Evolutionary conservation across 129 eudicot species (phyloP).

Genomic region (sunflower (Helianthus annuus)): DNA sequence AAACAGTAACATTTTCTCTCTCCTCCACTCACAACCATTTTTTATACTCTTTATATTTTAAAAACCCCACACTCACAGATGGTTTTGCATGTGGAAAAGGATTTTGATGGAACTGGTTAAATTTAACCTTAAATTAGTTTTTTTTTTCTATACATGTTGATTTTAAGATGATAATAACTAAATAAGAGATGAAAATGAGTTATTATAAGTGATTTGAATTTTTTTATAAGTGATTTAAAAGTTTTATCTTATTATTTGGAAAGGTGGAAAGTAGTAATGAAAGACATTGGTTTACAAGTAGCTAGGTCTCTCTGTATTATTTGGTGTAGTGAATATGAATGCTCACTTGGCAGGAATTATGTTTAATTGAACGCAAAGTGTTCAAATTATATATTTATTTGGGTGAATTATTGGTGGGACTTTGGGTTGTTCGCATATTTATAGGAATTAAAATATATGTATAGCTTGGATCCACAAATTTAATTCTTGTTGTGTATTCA

Average conservation of each 20-base stretch:
- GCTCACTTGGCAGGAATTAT: not conserved
- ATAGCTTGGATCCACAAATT: not conserved
- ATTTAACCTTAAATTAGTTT: not conserved
- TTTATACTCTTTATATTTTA: too few relatives aligned
- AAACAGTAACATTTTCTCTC: too few relatives aligned
- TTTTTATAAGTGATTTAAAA: not conserved
- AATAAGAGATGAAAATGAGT: not conserved
- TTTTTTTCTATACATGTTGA: not conserved
- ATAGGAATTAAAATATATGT: not conserved
- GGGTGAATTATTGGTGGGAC: slow-evolving; percentile 12
- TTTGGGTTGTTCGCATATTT: not conserved
- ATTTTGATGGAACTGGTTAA: not conserved
- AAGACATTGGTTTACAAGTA: not conserved
- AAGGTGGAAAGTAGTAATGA: not conserved
- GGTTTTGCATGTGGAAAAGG: not conserved
- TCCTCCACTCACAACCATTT: too few relatives aligned
- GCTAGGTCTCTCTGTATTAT: not conserved
- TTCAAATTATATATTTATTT: not conserved
- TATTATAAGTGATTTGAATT: not conserved
- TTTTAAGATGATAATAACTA: not conserved
- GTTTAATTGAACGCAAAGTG: not conserved
- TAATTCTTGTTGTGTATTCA: not conserved
- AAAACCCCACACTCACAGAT: too few relatives aligned
- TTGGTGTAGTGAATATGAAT: not conserved
- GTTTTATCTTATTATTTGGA: not conserved